Conservation (phyloP, 345 rosid genomes). For the Luvunga scandens region DNA sequence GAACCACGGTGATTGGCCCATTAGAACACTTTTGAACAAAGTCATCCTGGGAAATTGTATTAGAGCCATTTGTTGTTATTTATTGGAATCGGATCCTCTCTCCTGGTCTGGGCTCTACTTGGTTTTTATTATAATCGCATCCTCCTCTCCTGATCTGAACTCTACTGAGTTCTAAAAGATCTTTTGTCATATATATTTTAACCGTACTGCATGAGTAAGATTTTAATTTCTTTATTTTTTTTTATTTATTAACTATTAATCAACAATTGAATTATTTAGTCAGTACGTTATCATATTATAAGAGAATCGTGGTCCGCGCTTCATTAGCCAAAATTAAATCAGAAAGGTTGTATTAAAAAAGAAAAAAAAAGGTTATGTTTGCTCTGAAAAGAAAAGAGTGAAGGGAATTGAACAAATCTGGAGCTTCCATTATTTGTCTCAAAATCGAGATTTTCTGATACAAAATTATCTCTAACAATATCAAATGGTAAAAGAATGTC, state of each 20-base stretch:
- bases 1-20: neutral
- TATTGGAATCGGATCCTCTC: no score
- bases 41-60: neutral
- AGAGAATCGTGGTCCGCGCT: neutral
- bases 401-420: constrained; percentile 12
- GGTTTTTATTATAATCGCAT: no score
- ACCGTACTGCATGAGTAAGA: no score
- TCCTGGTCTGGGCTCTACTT: no score
- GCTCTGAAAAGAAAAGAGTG: neutral
- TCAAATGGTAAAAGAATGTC: neutral
- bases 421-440: constrained; percentile 19
- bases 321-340: neutral
- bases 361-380: neutral
- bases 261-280: no score
- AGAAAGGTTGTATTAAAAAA: neutral
- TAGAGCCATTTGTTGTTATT: neutral
- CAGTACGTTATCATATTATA: no score
- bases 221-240: no score
- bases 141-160: no score
- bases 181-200: no score
- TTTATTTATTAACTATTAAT: no score
- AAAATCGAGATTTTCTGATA: constrained; percentile 24
- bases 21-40: neutral
- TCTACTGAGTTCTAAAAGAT: no score
- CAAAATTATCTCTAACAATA: constrained; percentile 30